phyloP scores from a whole-genome alignment of 2,329 filamentous ascomycete species.

The Exophiala sp. region DNA sequence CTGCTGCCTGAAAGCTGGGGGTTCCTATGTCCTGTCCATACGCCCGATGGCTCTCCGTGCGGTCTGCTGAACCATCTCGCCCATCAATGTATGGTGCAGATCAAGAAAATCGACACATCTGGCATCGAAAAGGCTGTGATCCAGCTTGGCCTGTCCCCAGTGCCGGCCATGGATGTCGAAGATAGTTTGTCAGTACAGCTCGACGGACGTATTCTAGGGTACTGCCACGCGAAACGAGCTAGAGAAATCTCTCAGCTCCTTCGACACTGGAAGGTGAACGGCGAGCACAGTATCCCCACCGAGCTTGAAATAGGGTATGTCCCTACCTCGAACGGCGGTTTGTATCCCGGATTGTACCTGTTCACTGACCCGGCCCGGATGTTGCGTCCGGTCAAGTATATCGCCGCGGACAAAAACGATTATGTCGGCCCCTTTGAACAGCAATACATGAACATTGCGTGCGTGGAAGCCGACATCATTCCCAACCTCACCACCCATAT shows the following conservation, averaged over 20 bases:
- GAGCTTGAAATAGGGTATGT: constrained; percentile 91
- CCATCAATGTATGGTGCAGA: constrained; percentile 90
- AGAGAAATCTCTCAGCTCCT: constrained; percentile 79
- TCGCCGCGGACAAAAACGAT: constrained; percentile 80
- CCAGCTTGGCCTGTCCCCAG: constrained; percentile 73
- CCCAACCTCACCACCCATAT: constrained; percentile 91
- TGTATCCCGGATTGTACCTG: constrained; percentile 95
- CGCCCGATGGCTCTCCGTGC: constrained; percentile 91
- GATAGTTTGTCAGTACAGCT: constrained; percentile 88
- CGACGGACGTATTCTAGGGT: constrained; percentile 85
- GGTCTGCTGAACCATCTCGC: constrained; percentile 92
- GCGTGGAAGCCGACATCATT: constrained; percentile 79
- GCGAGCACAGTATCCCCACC: constrained; percentile 71
- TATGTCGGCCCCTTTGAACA: constrained; percentile 92
- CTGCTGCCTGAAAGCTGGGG: constrained; percentile 96
- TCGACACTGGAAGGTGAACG: constrained; percentile 92
- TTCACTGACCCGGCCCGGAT: constrained; percentile 81
- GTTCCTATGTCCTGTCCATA: constrained; percentile 95
- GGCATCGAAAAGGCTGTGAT: constrained; percentile 69
- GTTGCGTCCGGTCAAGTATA: constrained; percentile 87
- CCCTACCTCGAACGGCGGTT: constrained; percentile 81
- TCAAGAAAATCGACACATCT: constrained; percentile 68
- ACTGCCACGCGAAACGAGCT: constrained; percentile 81
- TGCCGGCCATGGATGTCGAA: constrained; percentile 72
- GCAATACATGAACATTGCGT: constrained; percentile 96